Evolutionary conservation across 1,284 basidiomycete genomes (phyloP).

Genomic region (Marasmius sp.): DNA sequence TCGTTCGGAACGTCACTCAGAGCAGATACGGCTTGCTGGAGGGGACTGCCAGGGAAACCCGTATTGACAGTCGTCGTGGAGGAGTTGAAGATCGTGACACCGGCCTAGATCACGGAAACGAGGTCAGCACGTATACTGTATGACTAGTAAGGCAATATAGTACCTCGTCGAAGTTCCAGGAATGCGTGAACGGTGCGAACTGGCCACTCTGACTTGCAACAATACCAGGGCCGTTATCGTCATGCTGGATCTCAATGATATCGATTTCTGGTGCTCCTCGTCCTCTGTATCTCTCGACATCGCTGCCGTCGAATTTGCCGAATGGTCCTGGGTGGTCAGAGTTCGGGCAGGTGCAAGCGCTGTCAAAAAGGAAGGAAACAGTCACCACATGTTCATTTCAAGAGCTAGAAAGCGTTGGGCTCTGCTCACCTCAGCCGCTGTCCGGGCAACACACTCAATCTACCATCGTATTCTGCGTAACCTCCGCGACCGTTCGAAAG

Average conservation of each 20-base stretch:
- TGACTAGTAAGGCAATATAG: constrained; percentile 3
- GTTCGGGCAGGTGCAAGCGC: constrained; percentile 42
- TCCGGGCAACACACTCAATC: constrained; percentile 67
- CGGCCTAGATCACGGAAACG: constrained; percentile 28
- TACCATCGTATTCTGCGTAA: constrained; percentile 43
- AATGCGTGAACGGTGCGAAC: constrained; percentile 64
- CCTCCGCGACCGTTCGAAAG: constrained; percentile 47
- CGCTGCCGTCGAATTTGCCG: constrained; percentile 16
- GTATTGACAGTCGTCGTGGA: constrained; percentile 55
- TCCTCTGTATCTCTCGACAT: constrained; percentile 42
- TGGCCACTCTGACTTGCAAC: constrained; percentile 64
- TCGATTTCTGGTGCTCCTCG: constrained; percentile 85
- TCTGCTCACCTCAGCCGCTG: constrained; percentile 58
- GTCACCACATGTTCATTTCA: constrained; percentile 17
- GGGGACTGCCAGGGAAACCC: constrained; percentile 48
- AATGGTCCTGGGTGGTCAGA: constrained; percentile 49
- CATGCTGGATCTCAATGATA: constrained; percentile 72
- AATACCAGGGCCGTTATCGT: constrained; percentile 48
- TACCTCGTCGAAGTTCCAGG: constrained; percentile 48
- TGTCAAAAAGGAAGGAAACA: constrained; percentile 33
- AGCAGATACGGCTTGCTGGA: constrained; percentile 59
- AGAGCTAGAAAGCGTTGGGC: constrained; percentile 29
- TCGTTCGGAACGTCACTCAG: constrained; percentile 48
- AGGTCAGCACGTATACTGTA: neutral
- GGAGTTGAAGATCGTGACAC: constrained; percentile 52